Conservation (phyloP, 306 rosid species). For the Acacia acuminata region DNA sequence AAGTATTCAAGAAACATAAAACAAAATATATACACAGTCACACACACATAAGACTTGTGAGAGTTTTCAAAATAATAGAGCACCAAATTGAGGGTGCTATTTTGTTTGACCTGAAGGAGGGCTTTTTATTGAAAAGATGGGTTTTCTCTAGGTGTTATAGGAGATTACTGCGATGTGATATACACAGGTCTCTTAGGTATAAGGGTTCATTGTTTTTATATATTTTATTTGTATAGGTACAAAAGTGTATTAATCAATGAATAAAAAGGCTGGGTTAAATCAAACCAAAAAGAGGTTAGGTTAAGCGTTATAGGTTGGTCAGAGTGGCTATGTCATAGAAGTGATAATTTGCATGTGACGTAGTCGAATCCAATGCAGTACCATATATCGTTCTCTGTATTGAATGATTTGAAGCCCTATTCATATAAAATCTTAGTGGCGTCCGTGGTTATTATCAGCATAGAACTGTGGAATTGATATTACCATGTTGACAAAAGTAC, state of each 20-base stretch:
- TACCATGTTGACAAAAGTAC: neutral
- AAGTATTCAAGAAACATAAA: neutral
- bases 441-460: too few relatives aligned
- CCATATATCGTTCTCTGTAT: neutral
- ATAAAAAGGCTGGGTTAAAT: too few relatives aligned
- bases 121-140: neutral
- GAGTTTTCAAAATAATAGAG: neutral
- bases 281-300: neutral
- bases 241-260: neutral
- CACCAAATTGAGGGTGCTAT: neutral
- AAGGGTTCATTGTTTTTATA: neutral
- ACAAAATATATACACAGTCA: too few relatives aligned
- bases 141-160: neutral
- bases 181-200: neutral
- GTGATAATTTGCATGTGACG: constrained; percentile 30
- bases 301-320: neutral
- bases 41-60: too few relatives aligned
- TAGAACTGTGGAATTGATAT: neutral
- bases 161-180: neutral
- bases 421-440: neutral
- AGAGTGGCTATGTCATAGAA: constrained; percentile 30
- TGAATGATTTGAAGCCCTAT: neutral
- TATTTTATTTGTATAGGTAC: neutral
- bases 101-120: neutral
- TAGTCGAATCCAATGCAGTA: neutral